Percentiles rank a stretch among this genome's conserved stretches.
phyloP scores from a whole-genome alignment of 805 yeast species.

The Candida namnaoensis region DNA sequence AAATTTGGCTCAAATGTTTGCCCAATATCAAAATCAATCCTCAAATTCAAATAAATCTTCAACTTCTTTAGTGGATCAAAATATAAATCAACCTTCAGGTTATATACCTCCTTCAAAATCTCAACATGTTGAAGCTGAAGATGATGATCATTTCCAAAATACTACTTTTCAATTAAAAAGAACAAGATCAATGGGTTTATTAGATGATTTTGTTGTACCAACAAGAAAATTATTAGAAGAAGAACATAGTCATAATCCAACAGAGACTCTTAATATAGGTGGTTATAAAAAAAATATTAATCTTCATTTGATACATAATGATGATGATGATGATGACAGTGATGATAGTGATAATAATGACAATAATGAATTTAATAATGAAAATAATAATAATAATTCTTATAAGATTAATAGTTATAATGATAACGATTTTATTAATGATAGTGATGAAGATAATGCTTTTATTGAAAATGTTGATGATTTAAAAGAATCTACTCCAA shows the following conservation, averaged over 20 bases:
- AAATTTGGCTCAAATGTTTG: conserved; percentile 1
- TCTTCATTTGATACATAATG: neutral
- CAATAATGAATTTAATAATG: no score
- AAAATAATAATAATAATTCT: no score
- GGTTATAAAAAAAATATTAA: neutral
- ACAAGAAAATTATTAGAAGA: conserved; percentile 28
- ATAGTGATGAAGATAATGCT: conserved; percentile 8
- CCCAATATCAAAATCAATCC: conserved; percentile 1
- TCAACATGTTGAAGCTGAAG: conserved; percentile 47
- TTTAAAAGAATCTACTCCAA: conserved; percentile 5
- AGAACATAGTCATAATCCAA: conserved; percentile 8
- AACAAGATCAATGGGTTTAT: conserved; percentile 73
- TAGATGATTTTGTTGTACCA: conserved; percentile 60
- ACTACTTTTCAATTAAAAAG: conserved; percentile 70
- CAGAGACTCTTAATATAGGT: neutral
- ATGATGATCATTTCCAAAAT: conserved; percentile 60
- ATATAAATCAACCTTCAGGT: conserved; percentile 1
- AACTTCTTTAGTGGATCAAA: no score
- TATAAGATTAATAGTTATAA: no score
- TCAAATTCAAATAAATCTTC: neutral
- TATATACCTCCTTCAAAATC: conserved; percentile 21
- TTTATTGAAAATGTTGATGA: conserved; percentile 16
- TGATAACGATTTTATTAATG: no score
- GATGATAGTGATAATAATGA: no score
- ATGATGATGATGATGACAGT: neutral